These are phyloP conservation scores for Globisporangium echinulatum DNA, from an alignment of 352 stramenopile species.

Conservation along the genomic window DNA sequence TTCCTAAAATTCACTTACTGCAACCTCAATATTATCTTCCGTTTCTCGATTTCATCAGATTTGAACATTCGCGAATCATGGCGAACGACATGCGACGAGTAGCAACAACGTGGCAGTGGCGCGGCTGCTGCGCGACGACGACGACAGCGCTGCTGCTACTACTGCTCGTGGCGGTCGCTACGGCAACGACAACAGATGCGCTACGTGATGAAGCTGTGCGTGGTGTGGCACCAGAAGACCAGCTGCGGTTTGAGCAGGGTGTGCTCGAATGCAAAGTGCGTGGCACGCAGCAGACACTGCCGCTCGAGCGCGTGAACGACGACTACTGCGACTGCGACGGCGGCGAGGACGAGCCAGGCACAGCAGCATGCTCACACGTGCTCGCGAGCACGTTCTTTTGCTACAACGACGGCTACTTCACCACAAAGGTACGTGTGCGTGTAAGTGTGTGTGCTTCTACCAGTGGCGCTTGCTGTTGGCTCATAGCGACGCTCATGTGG, in stretches of 20 bases:
- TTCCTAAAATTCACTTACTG: neutral
- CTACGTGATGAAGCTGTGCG: conserved; percentile 11
- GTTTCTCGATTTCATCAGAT: neutral
- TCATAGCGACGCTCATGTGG: neutral
- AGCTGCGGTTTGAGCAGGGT: conserved; percentile 13
- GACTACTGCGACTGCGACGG: conserved; percentile 92
- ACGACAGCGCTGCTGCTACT: conserved; percentile 1
- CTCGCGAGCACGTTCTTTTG: conserved; percentile 59
- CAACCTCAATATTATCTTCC: neutral
- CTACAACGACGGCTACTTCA: conserved; percentile 54
- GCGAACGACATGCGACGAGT: too few relatives aligned
- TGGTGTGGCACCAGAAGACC: conserved; percentile 34
- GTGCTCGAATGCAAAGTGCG: conserved; percentile 28
- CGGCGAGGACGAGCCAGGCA: conserved; percentile 86
- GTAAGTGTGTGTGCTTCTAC: neutral
- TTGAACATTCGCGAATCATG: too few relatives aligned
- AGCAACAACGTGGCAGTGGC: too few relatives aligned
- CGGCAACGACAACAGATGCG: neutral
- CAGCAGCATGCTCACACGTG: conserved; percentile 68
- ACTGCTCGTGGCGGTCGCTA: neutral
- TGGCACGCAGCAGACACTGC: conserved; percentile 26
- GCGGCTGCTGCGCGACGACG: too few relatives aligned
- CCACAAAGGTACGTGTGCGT: conserved; percentile 30
- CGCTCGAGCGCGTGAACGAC: conserved; percentile 77
- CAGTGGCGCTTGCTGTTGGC: neutral